Evolutionary conservation across 306 rosid genomes (phyloP), one percentile per base, ranked within the genome.

Genomic region (Coriaria nepalensis): DNA sequence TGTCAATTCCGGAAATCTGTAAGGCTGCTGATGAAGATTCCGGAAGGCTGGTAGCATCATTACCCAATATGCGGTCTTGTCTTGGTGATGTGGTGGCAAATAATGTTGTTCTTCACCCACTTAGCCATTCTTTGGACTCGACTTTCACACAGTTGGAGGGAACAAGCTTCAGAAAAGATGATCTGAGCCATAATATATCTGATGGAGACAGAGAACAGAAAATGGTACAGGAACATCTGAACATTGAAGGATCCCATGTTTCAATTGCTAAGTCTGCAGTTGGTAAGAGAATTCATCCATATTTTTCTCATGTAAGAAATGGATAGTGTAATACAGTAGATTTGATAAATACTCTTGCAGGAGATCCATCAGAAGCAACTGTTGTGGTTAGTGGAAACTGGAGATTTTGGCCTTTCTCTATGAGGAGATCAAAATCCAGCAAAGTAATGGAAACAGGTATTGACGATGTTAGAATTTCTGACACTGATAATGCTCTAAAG

Each of bases 351-450:
- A 50, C 56, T 63, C 36, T 67, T 73, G 55, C 83, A 84, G 95
- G 83, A 60, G 79, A 68, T 64, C 62, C 76, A 37, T 71, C 80
- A 45, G 63, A 61, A 50, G 43, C 20, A 50, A 53, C 33, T 47
- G 34, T 66, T 56, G 33, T 77, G 55, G 37, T 78, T 9, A 40
- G 57, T 45, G 93, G 78, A 73, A 77, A 72, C 64, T 86, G 98
- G 98, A 73, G 53, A 61, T 54, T 85, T 35, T 92, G 98, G 98
- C 87, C 94, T 57, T 85, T 82, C 64, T 34, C 78, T 65, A 72
- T 66, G 63, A 71, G 70, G 58, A 72, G 67, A 65, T 33, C 88
- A 54, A 69, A 12, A 46, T 62, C 83, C 40, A 40, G 47, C 61
- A 73, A 60, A 14, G 60, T 50, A 40, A 32, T 52, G 58, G 73